Evolutionary conservation across 176 grass and related monocot species (phyloP).

Genomic region (Bonia amplexicaulis): DNA sequence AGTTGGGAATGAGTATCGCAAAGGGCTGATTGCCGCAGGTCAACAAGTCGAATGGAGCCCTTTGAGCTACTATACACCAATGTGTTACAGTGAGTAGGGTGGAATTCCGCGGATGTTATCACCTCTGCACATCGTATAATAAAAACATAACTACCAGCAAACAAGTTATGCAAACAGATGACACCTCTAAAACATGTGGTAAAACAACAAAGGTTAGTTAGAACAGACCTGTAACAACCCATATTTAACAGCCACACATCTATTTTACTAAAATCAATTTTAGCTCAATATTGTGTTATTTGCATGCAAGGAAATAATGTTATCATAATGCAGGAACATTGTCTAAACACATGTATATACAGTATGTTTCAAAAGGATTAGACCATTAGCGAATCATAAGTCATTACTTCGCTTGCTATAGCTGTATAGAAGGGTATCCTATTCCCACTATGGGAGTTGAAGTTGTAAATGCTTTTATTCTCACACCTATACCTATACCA

Average conservation of each 20-base stretch:
- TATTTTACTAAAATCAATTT: neutral
- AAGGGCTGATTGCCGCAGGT: slow-evolving; percentile 85
- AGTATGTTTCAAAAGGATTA: neutral
- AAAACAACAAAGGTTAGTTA: slow-evolving; percentile 8
- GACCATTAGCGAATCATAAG: neutral
- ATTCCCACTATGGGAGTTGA: neutral
- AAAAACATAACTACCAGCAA: slow-evolving; percentile 31
- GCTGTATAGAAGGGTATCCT: neutral
- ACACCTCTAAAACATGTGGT: neutral
- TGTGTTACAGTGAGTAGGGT: slow-evolving; percentile 80
- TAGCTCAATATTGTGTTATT: neutral
- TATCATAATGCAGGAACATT: neutral
- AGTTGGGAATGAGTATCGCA: slow-evolving; percentile 79
- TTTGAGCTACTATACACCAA: slow-evolving; percentile 95
- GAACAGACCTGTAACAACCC: slow-evolving; percentile 14
- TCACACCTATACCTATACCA: neutral
- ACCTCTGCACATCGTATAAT: slow-evolving; percentile 65
- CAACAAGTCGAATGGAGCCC: slow-evolving; percentile 85
- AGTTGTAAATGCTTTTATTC: neutral
- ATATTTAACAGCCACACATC: neutral
- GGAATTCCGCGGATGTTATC: slow-evolving; percentile 92
- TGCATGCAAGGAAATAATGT: slow-evolving; percentile 20
- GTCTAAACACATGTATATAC: neutral
- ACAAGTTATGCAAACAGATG: neutral
- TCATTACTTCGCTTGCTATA: neutral